Evolutionary conservation across 768 basidiomycete species (phyloP).

Genomic region (Kockovaella imperatae): DNA sequence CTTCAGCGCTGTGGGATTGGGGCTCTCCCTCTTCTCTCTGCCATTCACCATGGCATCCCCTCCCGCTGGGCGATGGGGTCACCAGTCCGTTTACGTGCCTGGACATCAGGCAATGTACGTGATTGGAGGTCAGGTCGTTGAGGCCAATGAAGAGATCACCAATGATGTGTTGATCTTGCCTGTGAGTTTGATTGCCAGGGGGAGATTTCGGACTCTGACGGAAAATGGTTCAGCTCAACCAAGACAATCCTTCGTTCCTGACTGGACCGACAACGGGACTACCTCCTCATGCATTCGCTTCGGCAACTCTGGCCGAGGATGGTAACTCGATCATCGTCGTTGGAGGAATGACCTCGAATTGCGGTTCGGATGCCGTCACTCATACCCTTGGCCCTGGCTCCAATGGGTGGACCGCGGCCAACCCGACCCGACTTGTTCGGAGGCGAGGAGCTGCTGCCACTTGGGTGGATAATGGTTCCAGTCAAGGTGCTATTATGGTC

Average conservation of each 20-base stretch:
- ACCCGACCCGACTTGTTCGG: slow-evolving; percentile 19
- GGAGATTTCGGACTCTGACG: background rate
- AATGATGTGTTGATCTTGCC: slow-evolving; percentile 41
- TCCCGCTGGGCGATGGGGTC: slow-evolving; percentile 41
- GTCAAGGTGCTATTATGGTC: slow-evolving; percentile 26
- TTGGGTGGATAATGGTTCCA: slow-evolving; percentile 17
- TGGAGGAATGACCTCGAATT: slow-evolving; percentile 42
- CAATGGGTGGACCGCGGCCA: slow-evolving; percentile 22
- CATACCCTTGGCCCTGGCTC: slow-evolving; percentile 24
- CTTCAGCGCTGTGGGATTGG: background rate
- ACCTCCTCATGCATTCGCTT: slow-evolving; percentile 41
- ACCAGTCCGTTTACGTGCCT: slow-evolving; percentile 40
- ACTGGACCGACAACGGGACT: slow-evolving; percentile 24
- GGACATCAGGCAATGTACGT: slow-evolving; percentile 37
- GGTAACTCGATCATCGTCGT: slow-evolving; percentile 21
- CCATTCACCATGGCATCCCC: slow-evolving; percentile 19
- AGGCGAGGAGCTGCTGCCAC: slow-evolving; percentile 33
- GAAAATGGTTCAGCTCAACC: slow-evolving; percentile 25
- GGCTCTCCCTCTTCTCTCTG: slow-evolving; percentile 5
- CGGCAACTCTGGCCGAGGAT: slow-evolving; percentile 20
- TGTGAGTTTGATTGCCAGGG: slow-evolving; percentile 12
- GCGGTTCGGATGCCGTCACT: slow-evolving; percentile 21
- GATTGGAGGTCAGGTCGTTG: slow-evolving; percentile 36
- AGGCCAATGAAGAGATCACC: slow-evolving; percentile 29
- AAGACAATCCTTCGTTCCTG: slow-evolving; percentile 29